These are phyloP conservation scores for Cladosporium sp. DNA, from an alignment of 2,329 filamentous ascomycete genomes.

Conservation along the genomic window DNA sequence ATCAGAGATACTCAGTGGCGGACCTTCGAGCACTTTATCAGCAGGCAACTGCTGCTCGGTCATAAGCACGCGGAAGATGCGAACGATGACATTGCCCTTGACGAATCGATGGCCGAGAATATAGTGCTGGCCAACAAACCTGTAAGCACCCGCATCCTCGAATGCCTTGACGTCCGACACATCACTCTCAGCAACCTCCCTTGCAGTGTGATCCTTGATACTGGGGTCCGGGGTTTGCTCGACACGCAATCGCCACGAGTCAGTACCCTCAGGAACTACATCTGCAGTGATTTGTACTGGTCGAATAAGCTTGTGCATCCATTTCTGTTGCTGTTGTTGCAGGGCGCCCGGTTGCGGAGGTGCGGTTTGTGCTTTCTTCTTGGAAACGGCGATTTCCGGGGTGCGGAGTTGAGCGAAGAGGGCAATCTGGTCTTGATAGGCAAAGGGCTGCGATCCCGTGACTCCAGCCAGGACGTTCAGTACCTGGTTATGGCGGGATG, in stretches of 20 bases:
- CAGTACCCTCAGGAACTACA: conserved; percentile 3
- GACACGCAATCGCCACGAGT: conserved; percentile 23
- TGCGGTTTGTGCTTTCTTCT: conserved; percentile 16
- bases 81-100: conserved; percentile 53
- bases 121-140: conserved; percentile 47
- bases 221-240: conserved; percentile 43
- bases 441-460: conserved; percentile 56
- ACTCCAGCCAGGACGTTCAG: conserved; percentile 58
- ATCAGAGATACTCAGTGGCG: conserved; percentile 37
- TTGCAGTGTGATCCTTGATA: conserved; percentile 49
- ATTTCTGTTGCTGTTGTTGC: conserved; percentile 16
- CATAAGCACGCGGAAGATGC: conserved; percentile 51
- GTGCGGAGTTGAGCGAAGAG: conserved; percentile 14
- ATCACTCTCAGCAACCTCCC: conserved; percentile 46
- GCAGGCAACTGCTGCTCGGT: neutral
- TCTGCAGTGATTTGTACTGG: conserved; percentile 12
- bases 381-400: conserved; percentile 16
- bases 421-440: conserved; percentile 33
- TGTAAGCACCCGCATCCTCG: conserved; percentile 19
- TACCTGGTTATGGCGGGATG: conserved; percentile 54
- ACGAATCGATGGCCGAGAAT: conserved; percentile 55
- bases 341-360: conserved; percentile 1
- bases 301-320: conserved; percentile 22
- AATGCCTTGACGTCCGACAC: conserved; percentile 43
- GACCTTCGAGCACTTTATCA: conserved; percentile 26